A percentile compares a stretch with the other conserved stretches of the same genome.
Evolutionary conservation across 2,329 filamentous ascomycete species (phyloP).

Genomic region (Ascochyta fabae): DNA sequence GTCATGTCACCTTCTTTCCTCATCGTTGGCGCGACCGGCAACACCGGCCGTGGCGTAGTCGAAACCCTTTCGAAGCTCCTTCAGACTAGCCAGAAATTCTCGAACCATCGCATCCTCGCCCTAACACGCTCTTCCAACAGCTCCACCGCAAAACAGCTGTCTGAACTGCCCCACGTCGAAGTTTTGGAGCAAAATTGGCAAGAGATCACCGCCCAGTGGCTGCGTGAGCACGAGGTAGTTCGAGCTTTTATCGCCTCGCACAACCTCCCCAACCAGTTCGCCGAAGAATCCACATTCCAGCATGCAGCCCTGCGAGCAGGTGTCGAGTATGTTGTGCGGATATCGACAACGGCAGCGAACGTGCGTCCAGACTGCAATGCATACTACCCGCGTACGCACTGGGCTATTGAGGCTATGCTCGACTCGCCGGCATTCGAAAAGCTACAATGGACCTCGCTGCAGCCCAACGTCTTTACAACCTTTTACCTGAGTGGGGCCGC

Average conservation of each 20-base stretch:
- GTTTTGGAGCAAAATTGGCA: slow-evolving; percentile 20
- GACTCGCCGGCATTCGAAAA: slow-evolving; percentile 10
- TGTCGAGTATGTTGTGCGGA: slow-evolving; percentile 26
- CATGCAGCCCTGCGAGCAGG: slow-evolving; percentile 16
- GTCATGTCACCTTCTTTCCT: slow-evolving; percentile 18
- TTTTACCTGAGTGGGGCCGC: slow-evolving; percentile 8
- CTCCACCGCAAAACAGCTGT: slow-evolving; percentile 14
- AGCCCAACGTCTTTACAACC: slow-evolving; percentile 20
- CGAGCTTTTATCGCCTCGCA: slow-evolving; percentile 27
- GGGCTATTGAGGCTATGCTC: slow-evolving; percentile 26
- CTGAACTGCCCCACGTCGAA: slow-evolving; percentile 21
- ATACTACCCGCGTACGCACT: slow-evolving; percentile 26
- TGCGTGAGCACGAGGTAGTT: slow-evolving; percentile 15
- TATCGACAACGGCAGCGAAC: slow-evolving; percentile 24
- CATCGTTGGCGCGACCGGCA: slow-evolving; percentile 26
- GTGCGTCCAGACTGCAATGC: slow-evolving; percentile 16
- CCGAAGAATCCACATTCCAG: slow-evolving; percentile 27
- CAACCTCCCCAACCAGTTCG: slow-evolving; percentile 26
- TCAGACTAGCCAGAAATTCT: slow-evolving; percentile 5
- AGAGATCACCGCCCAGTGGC: slow-evolving; percentile 22
- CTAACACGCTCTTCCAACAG: slow-evolving; percentile 19
- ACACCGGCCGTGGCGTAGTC: slow-evolving; percentile 20
- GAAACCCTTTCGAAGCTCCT: slow-evolving; percentile 21
- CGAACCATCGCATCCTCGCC: slow-evolving; percentile 23
- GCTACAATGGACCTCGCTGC: slow-evolving; percentile 23